phyloP scores from a whole-genome alignment of 805 yeast genomes.

The Wickerhamomyces bovis region DNA sequence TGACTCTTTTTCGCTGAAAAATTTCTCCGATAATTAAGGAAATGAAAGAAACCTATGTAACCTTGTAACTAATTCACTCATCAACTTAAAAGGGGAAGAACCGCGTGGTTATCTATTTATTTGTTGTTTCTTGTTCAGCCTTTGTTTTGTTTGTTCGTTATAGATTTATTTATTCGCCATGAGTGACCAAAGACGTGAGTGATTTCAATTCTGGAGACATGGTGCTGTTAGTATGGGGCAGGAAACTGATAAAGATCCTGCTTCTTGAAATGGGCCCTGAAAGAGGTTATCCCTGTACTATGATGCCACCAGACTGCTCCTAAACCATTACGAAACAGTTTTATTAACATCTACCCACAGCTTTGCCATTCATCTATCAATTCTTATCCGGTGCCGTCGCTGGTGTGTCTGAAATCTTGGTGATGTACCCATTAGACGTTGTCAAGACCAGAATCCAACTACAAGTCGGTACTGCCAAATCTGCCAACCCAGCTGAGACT shows the following conservation, averaged over 20 bases:
- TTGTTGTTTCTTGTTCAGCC: neutral
- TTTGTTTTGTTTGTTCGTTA: neutral
- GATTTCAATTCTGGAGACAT: neutral
- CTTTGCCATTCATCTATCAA: slow-evolving; percentile 89
- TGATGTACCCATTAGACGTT: slow-evolving; percentile 95
- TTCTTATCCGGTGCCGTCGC: slow-evolving; percentile 92
- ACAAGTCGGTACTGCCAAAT: slow-evolving; percentile 44
- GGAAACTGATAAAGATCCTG: neutral
- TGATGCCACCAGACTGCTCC: neutral
- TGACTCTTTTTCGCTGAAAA: neutral
- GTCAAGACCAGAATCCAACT: slow-evolving; percentile 95
- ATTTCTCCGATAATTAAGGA: neutral
- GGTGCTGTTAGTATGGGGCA: neutral
- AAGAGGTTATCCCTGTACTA: slow-evolving; percentile 5
- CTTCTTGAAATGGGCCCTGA: neutral
- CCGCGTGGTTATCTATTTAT: neutral
- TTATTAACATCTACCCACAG: slow-evolving; percentile 22
- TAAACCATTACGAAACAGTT: neutral
- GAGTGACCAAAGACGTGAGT: slow-evolving; percentile 15
- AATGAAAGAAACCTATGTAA: too few relatives aligned
- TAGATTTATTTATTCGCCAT: slow-evolving; percentile 1
- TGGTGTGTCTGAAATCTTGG: slow-evolving; percentile 91
- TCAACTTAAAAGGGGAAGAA: neutral
- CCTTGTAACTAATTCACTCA: neutral
- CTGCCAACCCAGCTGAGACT: slow-evolving; percentile 37